Percentiles rank a stretch among this genome's conserved stretches.
Evolutionary conservation across 2,329 filamentous ascomycete genomes (phyloP).

Genomic region (Passalora sequoiae): DNA sequence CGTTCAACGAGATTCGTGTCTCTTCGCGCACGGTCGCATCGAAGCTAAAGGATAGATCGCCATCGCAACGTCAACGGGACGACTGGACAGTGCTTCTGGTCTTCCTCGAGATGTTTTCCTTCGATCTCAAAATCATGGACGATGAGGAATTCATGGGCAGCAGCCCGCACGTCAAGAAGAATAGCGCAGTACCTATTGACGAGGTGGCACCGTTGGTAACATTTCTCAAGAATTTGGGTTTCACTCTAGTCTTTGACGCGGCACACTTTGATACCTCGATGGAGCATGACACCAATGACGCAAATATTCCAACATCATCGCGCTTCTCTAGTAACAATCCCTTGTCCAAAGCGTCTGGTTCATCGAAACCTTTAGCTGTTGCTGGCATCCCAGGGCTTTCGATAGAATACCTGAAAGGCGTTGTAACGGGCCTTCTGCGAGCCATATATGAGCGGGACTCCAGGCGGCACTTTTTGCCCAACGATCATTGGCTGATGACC

Average conservation of each 20-base stretch:
- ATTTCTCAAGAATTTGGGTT: slow-evolving; percentile 87
- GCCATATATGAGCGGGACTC: slow-evolving; percentile 94
- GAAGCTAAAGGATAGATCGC: slow-evolving; percentile 43
- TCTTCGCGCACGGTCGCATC: slow-evolving; percentile 56
- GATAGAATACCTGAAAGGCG: slow-evolving; percentile 69
- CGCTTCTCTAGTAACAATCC: slow-evolving; percentile 5
- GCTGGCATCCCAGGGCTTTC: slow-evolving; percentile 66
- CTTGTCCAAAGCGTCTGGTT: slow-evolving; percentile 15
- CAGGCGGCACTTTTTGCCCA: slow-evolving; percentile 72
- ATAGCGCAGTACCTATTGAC: slow-evolving; percentile 63
- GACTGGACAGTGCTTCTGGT: slow-evolving; percentile 88
- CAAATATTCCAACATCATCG: slow-evolving; percentile 18
- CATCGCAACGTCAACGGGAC: slow-evolving; percentile 39
- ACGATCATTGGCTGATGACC: slow-evolving; percentile 93
- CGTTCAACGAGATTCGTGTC: slow-evolving; percentile 53
- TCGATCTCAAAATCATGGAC: slow-evolving; percentile 86
- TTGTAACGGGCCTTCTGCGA: slow-evolving; percentile 72
- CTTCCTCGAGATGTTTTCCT: slow-evolving; percentile 91
- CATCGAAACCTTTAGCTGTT: slow-evolving; percentile 42
- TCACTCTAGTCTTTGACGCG: slow-evolving; percentile 80
- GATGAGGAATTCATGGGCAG: slow-evolving; percentile 76
- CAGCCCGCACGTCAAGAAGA: slow-evolving; percentile 35
- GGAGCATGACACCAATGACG: too few relatives aligned
- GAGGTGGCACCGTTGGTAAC: slow-evolving; percentile 70
- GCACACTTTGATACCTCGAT: too few relatives aligned